Percentiles rank a stretch among this genome's conserved stretches.
Conservation (phyloP, 345 rosid species). For the Punica granatum region DNA sequence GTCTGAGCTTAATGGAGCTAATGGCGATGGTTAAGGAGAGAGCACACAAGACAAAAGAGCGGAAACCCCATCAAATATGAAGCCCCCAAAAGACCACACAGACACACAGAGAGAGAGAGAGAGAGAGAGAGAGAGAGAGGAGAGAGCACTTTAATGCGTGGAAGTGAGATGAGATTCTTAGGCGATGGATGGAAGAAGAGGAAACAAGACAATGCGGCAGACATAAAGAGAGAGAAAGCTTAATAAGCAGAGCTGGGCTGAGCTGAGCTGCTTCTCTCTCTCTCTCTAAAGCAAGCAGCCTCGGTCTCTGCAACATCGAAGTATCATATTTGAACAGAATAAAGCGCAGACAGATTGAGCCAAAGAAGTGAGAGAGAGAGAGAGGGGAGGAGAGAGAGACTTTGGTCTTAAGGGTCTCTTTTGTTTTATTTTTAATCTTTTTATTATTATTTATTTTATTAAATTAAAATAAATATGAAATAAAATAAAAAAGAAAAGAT, state of each 20-base stretch:
- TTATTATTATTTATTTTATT: neutral
- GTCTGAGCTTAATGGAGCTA: slow-evolving; percentile 17
- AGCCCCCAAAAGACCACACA: slow-evolving; percentile 12
- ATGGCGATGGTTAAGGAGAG: neutral
- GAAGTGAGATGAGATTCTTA: slow-evolving; percentile 67
- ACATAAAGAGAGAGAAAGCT: slow-evolving; percentile 20
- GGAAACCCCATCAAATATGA: slow-evolving; percentile 22
- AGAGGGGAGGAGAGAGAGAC: slow-evolving; percentile 4
- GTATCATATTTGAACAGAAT: slow-evolving; percentile 69
- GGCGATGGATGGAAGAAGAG: slow-evolving; percentile 10
- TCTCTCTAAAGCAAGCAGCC: slow-evolving; percentile 35
- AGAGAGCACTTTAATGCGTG: slow-evolving; percentile 43
- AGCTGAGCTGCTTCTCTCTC: slow-evolving; percentile 27
- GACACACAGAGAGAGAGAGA: slow-evolving; percentile 13
- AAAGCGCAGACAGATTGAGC: slow-evolving; percentile 49
- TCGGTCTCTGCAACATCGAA: slow-evolving; percentile 72
- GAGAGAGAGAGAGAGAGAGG: slow-evolving; percentile 6
- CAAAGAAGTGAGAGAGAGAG: slow-evolving; percentile 10
- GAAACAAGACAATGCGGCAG: slow-evolving; percentile 69
- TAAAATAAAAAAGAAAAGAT: neutral
- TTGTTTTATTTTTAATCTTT: neutral
- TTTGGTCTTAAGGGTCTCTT: slow-evolving; percentile 16
- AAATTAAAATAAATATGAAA: neutral
- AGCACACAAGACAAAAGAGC: slow-evolving; percentile 13
- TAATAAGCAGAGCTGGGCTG: slow-evolving; percentile 20